phyloP scores from a whole-genome alignment of 139 green algal genomes.

The Chlamydomonas sp. region DNA sequence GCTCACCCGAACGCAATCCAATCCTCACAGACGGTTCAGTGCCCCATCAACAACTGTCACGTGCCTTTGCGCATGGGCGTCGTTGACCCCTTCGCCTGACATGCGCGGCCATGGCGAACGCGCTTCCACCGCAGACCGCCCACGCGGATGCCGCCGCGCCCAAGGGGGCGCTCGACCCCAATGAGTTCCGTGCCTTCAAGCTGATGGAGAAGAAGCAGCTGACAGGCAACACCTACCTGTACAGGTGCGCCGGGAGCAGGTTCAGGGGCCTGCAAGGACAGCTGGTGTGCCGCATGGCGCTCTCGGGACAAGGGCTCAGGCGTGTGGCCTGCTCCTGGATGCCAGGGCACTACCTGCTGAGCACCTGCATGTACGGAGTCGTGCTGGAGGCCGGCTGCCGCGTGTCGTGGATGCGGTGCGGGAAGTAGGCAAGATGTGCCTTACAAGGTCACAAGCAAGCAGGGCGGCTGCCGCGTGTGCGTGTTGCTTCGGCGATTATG shows the following conservation, averaged over 20 bases:
- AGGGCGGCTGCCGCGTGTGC: no score
- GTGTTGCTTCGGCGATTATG: no score
- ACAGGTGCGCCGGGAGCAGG: slow-evolving; percentile 25
- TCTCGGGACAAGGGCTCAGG: neutral
- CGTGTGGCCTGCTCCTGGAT: neutral
- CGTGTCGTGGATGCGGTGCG: no score
- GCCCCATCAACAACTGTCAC: no score
- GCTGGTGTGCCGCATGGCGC: neutral
- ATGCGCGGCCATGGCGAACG: no score
- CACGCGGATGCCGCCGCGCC: slow-evolving; percentile 18
- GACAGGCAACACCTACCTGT: slow-evolving; percentile 49
- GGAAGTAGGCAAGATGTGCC: neutral
- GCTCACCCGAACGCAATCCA: neutral
- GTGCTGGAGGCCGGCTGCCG: neutral
- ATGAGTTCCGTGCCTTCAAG: slow-evolving; percentile 41
- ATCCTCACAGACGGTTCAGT: no score
- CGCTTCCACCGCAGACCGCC: no score
- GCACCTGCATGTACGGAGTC: neutral
- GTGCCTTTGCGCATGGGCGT: no score
- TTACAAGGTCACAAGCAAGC: neutral
- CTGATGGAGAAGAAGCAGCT: slow-evolving; percentile 51
- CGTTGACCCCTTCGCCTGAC: no score
- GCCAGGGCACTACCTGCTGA: neutral
- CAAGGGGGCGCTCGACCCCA: slow-evolving; percentile 26
- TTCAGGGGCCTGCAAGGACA: neutral